phyloP scores from a whole-genome alignment of 2,329 filamentous ascomycete genomes.

The Arthrobotrys entomopaga region DNA sequence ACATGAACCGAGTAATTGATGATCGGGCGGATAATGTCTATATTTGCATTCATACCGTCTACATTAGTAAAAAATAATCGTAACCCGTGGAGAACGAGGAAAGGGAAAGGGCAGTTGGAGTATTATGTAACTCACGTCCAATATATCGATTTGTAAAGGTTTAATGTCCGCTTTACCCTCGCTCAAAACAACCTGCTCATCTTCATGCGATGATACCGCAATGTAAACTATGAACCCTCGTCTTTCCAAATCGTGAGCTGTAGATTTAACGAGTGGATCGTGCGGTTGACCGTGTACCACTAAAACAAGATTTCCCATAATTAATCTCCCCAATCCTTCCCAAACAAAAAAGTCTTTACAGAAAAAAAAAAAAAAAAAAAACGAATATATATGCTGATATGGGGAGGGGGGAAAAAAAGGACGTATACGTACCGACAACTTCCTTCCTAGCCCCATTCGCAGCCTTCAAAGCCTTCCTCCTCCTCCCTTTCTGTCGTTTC shows the following conservation, averaged over 20 bases:
- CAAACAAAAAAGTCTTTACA: background rate
- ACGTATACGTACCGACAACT: constrained; percentile 74
- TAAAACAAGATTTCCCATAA: constrained; percentile 59
- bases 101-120: background rate
- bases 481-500: constrained; percentile 70
- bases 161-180: constrained; percentile 75
- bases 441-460: constrained; percentile 86
- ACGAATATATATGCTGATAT: too few species aligned
- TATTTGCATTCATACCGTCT: constrained; percentile 39
- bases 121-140: constrained; percentile 69
- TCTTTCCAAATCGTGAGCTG: constrained; percentile 86
- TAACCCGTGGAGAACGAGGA: constrained; percentile 3
- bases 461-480: constrained; percentile 80
- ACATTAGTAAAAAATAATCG: constrained; percentile 7
- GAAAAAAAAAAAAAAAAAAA: constrained; percentile 9
- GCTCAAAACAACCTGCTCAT: constrained; percentile 80
- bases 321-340: constrained; percentile 51
- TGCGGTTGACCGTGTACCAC: constrained; percentile 89
- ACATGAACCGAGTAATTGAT: constrained; percentile 76
- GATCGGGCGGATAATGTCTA: constrained; percentile 75
- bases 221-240: constrained; percentile 94
- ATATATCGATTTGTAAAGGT: constrained; percentile 82
- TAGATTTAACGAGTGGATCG: constrained; percentile 82
- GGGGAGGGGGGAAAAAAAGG: too few species aligned
- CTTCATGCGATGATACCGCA: constrained; percentile 83